Evolutionary conservation across 768 basidiomycete species (phyloP).

Genomic region (Gloeophyllum trabeum): DNA sequence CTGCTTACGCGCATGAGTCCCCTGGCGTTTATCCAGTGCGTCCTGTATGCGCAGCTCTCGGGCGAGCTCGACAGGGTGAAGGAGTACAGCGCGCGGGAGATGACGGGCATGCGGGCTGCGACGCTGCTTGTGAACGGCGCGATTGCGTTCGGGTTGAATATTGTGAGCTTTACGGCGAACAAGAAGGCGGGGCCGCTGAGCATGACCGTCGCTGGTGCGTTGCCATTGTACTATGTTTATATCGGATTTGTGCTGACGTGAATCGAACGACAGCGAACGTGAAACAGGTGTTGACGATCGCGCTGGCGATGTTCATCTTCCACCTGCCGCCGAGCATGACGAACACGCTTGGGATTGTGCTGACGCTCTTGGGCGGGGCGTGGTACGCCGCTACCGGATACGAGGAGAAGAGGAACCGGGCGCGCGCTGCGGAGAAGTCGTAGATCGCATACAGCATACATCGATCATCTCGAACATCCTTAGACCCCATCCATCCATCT

Average conservation of each 20-base stretch:
- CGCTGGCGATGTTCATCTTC: conserved; percentile 78
- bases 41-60: conserved; percentile 60
- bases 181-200: conserved; percentile 79
- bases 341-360: conserved; percentile 73
- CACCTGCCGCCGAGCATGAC: conserved; percentile 66
- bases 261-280: conserved; percentile 55
- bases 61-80: conserved; percentile 70
- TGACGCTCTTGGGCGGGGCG: conserved; percentile 82
- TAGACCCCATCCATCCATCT: no score
- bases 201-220: conserved; percentile 83
- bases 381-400: conserved; percentile 40
- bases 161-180: conserved; percentile 95
- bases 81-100: conserved; percentile 29
- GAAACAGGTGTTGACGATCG: conserved; percentile 87
- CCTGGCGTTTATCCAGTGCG: conserved; percentile 82
- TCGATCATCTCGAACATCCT: no score
- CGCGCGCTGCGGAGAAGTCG: no score
- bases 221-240: not conserved
- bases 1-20: conserved; percentile 86
- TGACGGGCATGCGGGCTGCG: conserved; percentile 26
- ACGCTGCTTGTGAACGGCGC: conserved; percentile 68
- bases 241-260: conserved; percentile 1
- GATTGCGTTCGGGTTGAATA: conserved; percentile 88
- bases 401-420: not conserved
- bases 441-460: no score